Evolutionary conservation across 169 alveolate species (phyloP).

Genomic region (Plasmodium reichenowi): DNA sequence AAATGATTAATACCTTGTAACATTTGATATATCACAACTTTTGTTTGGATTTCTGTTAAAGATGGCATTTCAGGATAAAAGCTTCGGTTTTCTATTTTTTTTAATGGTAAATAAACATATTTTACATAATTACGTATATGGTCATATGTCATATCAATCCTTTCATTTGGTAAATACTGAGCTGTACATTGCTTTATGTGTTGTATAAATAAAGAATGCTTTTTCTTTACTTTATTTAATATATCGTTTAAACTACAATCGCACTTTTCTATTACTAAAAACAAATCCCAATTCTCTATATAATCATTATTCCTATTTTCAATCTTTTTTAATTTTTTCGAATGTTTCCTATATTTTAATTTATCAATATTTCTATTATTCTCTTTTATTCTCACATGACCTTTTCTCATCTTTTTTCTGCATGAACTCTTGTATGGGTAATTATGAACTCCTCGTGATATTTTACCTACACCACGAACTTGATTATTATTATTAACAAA

Average conservation of each 20-base stretch:
- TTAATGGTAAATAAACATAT: constrained; percentile 55
- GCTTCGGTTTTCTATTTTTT: constrained; percentile 23
- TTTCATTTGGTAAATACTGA: constrained; percentile 32
- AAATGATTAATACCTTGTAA: constrained; percentile 82
- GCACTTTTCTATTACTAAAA: constrained; percentile 72
- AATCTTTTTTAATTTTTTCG: constrained; percentile 45
- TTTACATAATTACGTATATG: constrained; percentile 66
- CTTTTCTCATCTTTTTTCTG: background rate
- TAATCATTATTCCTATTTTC: constrained; percentile 50
- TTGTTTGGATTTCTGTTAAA: constrained; percentile 81
- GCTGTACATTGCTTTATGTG: constrained; percentile 44
- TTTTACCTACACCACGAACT: too few species aligned
- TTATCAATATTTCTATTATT: constrained; percentile 34
- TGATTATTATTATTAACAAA: too few species aligned
- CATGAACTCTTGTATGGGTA: background rate
- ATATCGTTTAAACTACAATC: constrained; percentile 63
- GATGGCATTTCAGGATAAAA: constrained; percentile 82
- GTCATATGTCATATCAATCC: constrained; percentile 45
- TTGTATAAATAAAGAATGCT: constrained; percentile 26
- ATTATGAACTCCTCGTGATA: too few species aligned
- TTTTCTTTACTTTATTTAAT: constrained; percentile 31
- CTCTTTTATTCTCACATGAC: background rate
- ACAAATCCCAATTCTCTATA: constrained; percentile 66
- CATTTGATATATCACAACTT: constrained; percentile 85
- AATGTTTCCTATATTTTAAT: constrained; percentile 39